A percentile compares a stretch with the other conserved stretches of the same genome.
These are phyloP conservation scores for Coniochaeta pulveracea DNA, from an alignment of 2,329 filamentous ascomycete species.

Conservation along the genomic window DNA sequence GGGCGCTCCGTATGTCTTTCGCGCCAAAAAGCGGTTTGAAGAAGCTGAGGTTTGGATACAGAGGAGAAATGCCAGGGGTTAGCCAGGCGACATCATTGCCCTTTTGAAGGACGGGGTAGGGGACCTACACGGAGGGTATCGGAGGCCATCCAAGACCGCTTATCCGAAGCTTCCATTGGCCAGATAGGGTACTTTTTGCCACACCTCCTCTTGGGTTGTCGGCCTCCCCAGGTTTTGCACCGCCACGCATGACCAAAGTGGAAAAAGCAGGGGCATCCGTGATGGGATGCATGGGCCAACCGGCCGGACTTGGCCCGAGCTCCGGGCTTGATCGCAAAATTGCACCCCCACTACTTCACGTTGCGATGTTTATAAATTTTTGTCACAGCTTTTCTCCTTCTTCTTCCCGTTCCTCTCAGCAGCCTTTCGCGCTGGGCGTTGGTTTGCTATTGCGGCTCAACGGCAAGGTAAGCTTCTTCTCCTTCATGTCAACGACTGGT, in stretches of 20 bases:
- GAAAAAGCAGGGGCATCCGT: too few species aligned
- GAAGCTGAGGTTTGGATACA: slow-evolving; percentile 5
- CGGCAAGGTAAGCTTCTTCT: slow-evolving; percentile 16
- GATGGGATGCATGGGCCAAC: neutral
- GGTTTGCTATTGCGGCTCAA: slow-evolving; percentile 7
- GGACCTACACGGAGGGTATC: too few species aligned
- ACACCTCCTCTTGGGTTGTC: neutral
- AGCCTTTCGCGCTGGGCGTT: slow-evolving; percentile 1
- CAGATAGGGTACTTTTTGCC: slow-evolving; percentile 1
- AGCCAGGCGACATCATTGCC: too few species aligned
- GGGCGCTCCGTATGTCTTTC: slow-evolving; percentile 8
- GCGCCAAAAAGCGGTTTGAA: slow-evolving; percentile 1
- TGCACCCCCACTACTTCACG: slow-evolving; percentile 2
- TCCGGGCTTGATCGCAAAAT: neutral
- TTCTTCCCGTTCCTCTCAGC: slow-evolving; percentile 8
- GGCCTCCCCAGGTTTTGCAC: slow-evolving; percentile 2
- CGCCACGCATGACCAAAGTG: neutral
- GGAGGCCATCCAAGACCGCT: too few species aligned
- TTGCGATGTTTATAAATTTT: neutral
- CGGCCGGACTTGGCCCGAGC: neutral
- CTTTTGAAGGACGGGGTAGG: too few species aligned
- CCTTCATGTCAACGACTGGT: too few species aligned
- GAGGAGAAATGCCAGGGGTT: too few species aligned
- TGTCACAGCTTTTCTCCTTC: neutral
- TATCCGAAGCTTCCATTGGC: slow-evolving; percentile 1